A percentile compares a stretch with the other conserved stretches of the same genome.
phyloP scores from a whole-genome alignment of 345 rosid species.

The Capsella bursapastoris region DNA sequence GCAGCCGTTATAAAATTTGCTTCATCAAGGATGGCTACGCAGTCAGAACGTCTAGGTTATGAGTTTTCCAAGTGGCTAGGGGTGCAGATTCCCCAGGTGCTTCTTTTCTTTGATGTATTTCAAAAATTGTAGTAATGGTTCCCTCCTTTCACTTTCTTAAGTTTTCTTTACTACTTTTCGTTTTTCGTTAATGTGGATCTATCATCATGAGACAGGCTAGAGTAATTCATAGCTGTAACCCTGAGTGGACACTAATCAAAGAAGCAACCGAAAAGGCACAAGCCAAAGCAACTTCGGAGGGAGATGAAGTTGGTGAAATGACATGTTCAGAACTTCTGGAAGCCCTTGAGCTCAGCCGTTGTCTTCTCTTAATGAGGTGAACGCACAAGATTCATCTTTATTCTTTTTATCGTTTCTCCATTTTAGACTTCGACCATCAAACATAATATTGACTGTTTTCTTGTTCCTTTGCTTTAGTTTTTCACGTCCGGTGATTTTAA shows the following conservation, averaged over 20 bases:
- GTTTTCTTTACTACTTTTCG: background rate
- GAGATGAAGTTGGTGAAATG: conserved; percentile 87
- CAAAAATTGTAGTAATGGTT: background rate
- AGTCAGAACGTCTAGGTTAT: conserved; percentile 98
- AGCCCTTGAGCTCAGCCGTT: conserved; percentile 98
- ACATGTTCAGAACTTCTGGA: conserved; percentile 96
- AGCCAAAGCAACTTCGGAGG: conserved; percentile 68
- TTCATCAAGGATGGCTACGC: conserved; percentile 99
- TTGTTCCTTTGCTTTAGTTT: background rate
- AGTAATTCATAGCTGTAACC: conserved; percentile 82
- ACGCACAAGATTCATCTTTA: conserved; percentile 23
- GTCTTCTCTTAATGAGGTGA: conserved; percentile 96
- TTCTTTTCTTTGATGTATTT: conserved; percentile 17
- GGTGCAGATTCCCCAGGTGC: conserved; percentile 91
- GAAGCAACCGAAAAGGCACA: conserved; percentile 95
- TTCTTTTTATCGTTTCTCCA: conserved; percentile 10
- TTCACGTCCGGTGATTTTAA: background rate
- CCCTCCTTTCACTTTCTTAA: conserved; percentile 5
- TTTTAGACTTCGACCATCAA: background rate
- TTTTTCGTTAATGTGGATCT: conserved; percentile 28
- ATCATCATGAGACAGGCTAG: conserved; percentile 66
- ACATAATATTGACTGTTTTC: background rate
- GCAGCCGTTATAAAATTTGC: conserved; percentile 98
- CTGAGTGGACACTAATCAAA: conserved; percentile 89
- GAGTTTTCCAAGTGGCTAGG: conserved; percentile 98